Evolutionary conservation across 306 rosid species (phyloP), one percentile per base, ranked within the genome.

Genomic region (Prosopis cineraria): DNA sequence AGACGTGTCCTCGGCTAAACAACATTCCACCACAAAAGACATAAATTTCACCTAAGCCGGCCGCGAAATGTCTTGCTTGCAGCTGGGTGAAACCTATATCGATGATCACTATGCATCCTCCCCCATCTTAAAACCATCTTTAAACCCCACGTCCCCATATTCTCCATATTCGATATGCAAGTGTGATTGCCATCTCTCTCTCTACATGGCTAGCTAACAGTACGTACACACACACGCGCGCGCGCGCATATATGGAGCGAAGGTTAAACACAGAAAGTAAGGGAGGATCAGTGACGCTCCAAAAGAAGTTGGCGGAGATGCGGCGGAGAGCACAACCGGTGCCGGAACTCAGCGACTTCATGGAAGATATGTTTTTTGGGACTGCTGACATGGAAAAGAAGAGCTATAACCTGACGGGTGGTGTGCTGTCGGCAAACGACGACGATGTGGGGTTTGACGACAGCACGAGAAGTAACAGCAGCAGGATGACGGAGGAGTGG

Each of bases 291-390:
- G 45, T 47, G 48, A 81, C 53, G 67, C 84, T 85, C 34, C 86
- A 85, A 39, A 85, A 76, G 70, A 85, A 79, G 68, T 12, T 86
- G 30, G 77, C 80, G 40, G 87, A 81, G 77, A 48, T 45, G 25
- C 73, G 76, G 71, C 80, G 83, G 0, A 75, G 25, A 55, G 66
- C 82, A 19, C 77, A 78, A 22, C 77, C 79, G 3, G 89, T 72
- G 0, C 91, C 98, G 16, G 97, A 93, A 88, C 84, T 88, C 16
- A 90, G 93, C 0, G 97, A 93, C 64, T 93, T 87, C 85, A 93
- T 93, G 93, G 87, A 86, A 76, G 97, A 93, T 82, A 83, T 87
- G 97, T 91, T 93, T 58, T 91, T 86, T 2, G 98, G 97, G 29
- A 36, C 85, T 0, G 81, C 17, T 0, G 88, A 73, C 17, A 11